Percentiles rank a stretch among this genome's conserved stretches.
These are phyloP conservation scores for Huiozyma sinensis DNA, from an alignment of 805 yeast species.

Conservation along the genomic window DNA sequence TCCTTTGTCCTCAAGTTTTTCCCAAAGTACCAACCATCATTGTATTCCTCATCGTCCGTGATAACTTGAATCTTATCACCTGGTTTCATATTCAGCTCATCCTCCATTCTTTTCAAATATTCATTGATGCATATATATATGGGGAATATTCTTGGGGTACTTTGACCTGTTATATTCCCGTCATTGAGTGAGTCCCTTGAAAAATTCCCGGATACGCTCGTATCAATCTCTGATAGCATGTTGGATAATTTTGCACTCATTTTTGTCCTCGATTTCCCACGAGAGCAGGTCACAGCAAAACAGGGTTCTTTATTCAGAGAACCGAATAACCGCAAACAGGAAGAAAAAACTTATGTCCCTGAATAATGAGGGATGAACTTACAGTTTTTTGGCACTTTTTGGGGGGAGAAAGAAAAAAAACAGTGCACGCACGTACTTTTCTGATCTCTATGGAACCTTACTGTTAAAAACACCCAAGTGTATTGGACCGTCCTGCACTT, in stretches of 20 bases:
- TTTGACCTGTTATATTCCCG: constrained; percentile 1
- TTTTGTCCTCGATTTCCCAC: background rate
- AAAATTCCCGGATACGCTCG: background rate
- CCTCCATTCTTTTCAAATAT: constrained; percentile 78
- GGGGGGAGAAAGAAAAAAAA: too few relatives aligned
- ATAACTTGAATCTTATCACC: constrained; percentile 86
- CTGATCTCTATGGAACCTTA: too few relatives aligned
- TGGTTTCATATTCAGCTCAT: constrained; percentile 67
- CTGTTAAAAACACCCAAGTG: too few relatives aligned
- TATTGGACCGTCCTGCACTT: too few relatives aligned
- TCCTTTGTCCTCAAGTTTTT: constrained; percentile 58
- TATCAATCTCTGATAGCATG: constrained; percentile 6
- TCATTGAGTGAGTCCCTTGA: constrained; percentile 2
- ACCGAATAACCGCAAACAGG: too few relatives aligned
- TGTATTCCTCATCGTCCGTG: constrained; percentile 85
- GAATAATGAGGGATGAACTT: too few relatives aligned
- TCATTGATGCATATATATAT: constrained; percentile 64
- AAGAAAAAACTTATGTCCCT: too few relatives aligned
- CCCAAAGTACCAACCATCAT: constrained; percentile 97
- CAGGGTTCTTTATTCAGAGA: too few relatives aligned
- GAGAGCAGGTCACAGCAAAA: too few relatives aligned
- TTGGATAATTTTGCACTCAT: constrained; percentile 6
- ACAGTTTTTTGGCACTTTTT: too few relatives aligned
- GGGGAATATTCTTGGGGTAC: constrained; percentile 13
- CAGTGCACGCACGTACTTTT: too few relatives aligned